Conservation (phyloP, 129 eudicot genomes). For the Kitagawia praeruptora region DNA sequence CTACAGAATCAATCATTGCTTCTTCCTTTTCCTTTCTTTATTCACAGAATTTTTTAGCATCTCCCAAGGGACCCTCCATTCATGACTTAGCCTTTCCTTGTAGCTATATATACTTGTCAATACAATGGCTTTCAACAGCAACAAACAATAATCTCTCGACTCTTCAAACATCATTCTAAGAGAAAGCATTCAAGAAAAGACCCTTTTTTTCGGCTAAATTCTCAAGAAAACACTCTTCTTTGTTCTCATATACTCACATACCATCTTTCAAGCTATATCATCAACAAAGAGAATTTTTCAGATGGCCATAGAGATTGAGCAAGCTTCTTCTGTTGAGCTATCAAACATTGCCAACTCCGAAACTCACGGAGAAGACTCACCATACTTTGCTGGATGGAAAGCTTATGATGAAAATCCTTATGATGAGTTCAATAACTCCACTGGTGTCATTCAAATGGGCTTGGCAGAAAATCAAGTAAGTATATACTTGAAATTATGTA, state of each 20-base stretch:
- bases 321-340: slow-evolving; percentile 38
- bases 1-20: slow-evolving; percentile 47
- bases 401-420: slow-evolving; percentile 95
- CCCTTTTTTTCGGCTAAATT: too few relatives aligned
- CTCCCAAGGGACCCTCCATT: background rate
- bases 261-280: background rate
- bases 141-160: background rate
- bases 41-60: slow-evolving; percentile 11
- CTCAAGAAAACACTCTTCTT: background rate
- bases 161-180: background rate
- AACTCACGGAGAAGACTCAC: slow-evolving; percentile 97
- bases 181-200: slow-evolving; percentile 20
- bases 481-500: too few relatives aligned
- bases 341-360: slow-evolving; percentile 76
- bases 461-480: slow-evolving; percentile 95
- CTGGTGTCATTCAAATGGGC: slow-evolving; percentile 96
- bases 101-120: slow-evolving; percentile 33
- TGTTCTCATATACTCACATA: background rate
- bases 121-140: slow-evolving; percentile 16
- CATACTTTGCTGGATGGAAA: slow-evolving; percentile 98
- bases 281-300: background rate
- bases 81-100: slow-evolving; percentile 2
- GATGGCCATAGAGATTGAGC: slow-evolving; percentile 69
- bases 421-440: slow-evolving; percentile 53
- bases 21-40: slow-evolving; percentile 3